Conservation (phyloP, 2,329 filamentous ascomycete species). For the Coleophoma cylindrospora region DNA sequence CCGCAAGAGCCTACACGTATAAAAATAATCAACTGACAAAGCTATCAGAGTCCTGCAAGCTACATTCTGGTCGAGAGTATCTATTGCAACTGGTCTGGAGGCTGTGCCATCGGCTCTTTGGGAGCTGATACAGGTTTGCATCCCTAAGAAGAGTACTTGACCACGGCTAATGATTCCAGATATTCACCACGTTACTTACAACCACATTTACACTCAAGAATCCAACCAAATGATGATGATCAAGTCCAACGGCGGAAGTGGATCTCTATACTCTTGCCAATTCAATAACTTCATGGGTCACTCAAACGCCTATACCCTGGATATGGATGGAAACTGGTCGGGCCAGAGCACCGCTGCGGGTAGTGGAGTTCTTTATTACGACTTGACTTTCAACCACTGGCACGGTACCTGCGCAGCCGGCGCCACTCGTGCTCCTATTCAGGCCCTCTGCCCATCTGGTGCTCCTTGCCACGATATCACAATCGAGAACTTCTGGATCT, state of each 20-base stretch:
- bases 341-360: slow-evolving; percentile 36
- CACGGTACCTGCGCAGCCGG: slow-evolving; percentile 47
- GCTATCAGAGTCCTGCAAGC: slow-evolving; percentile 39
- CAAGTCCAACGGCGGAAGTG: slow-evolving; percentile 53
- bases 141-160: no score
- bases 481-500: slow-evolving; percentile 44
- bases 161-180: slow-evolving; percentile 14
- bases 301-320: slow-evolving; percentile 50
- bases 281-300: slow-evolving; percentile 57
- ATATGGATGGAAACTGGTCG: slow-evolving; percentile 50
- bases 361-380: slow-evolving; percentile 44
- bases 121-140: slow-evolving; percentile 32
- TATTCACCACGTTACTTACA: slow-evolving; percentile 47
- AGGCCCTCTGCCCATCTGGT: slow-evolving; percentile 42
- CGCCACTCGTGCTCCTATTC: slow-evolving; percentile 44
- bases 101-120: slow-evolving; percentile 53
- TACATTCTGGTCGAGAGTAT: slow-evolving; percentile 53
- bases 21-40: neutral
- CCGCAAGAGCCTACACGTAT: no score
- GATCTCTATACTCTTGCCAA: slow-evolving; percentile 16
- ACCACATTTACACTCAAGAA: slow-evolving; percentile 52
- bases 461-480: slow-evolving; percentile 47
- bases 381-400: slow-evolving; percentile 51
- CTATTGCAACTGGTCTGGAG: slow-evolving; percentile 56
- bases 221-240: slow-evolving; percentile 61